Percentiles rank a stretch among this genome's conserved stretches.
These are phyloP conservation scores for Chaetomium sp. DNA, from an alignment of 2,329 filamentous ascomycete genomes.

Conservation along the genomic window DNA sequence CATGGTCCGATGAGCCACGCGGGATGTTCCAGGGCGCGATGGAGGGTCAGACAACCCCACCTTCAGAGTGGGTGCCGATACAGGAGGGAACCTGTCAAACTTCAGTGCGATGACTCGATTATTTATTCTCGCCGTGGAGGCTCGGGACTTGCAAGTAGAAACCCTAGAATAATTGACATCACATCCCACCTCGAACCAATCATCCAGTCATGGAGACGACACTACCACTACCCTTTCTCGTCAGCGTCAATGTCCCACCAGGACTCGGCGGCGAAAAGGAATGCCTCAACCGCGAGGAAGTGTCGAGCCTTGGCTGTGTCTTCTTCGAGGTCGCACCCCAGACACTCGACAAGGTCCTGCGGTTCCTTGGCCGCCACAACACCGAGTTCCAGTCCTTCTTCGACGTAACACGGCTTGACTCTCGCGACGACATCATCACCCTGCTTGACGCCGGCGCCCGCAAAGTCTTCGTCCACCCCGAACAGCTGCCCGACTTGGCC, in stretches of 20 bases:
- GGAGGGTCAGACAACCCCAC: constrained; percentile 34
- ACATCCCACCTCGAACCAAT: neutral
- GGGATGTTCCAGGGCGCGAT: constrained; percentile 11
- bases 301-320: constrained; percentile 60
- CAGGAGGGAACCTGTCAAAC: constrained; percentile 28
- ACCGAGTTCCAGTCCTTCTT: constrained; percentile 67
- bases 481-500: constrained; percentile 63
- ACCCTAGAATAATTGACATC: neutral
- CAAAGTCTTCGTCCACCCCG: constrained; percentile 77
- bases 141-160: constrained; percentile 7
- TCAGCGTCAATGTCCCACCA: constrained; percentile 57
- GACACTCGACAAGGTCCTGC: constrained; percentile 47
- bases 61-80: constrained; percentile 31
- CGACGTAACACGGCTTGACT: constrained; percentile 70
- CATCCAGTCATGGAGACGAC: constrained; percentile 61
- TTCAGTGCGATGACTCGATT: constrained; percentile 21
- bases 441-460: constrained; percentile 83
- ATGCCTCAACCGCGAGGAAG: constrained; percentile 59
- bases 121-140: constrained; percentile 20
- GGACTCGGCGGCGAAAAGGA: constrained; percentile 50
- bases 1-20: neutral
- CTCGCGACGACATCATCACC: constrained; percentile 72
- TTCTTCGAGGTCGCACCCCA: constrained; percentile 56
- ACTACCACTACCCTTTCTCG: constrained; percentile 64
- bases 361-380: constrained; percentile 53